Conservation (phyloP, 371 early-diverging fungal species). For the Circinella minor region DNA sequence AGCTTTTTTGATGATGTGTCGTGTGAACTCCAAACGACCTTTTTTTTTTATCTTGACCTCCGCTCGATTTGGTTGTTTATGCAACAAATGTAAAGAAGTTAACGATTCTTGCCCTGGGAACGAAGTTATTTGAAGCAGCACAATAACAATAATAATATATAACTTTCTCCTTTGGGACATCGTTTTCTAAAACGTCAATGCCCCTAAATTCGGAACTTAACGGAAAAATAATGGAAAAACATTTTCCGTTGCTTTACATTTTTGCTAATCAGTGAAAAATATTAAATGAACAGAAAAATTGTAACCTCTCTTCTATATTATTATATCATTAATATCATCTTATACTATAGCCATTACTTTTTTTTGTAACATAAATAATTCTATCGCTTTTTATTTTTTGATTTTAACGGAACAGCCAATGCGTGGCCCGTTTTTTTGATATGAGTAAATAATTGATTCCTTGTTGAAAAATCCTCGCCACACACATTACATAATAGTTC, state of each 20-base stretch:
- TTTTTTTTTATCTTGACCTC: neutral
- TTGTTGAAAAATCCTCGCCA: conserved; percentile 55
- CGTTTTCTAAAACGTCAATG: neutral
- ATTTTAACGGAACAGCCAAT: conserved; percentile 34
- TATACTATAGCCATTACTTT: no score
- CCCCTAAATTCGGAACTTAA: neutral
- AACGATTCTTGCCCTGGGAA: no score
- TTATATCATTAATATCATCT: no score
- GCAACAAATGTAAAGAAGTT: no score
- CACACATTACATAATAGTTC: conserved; percentile 70
- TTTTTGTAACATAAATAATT: neutral
- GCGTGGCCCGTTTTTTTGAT: conserved; percentile 80
- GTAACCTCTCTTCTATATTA: neutral
- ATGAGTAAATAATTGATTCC: conserved; percentile 78
- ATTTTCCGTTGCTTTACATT: neutral
- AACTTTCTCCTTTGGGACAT: neutral
- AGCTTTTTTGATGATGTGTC: neutral
- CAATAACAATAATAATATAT: no score
- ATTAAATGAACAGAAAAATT: neutral
- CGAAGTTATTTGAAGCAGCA: no score
- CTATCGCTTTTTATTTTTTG: conserved; percentile 2
- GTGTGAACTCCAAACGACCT: conserved; percentile 2
- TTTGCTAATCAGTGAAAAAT: conserved; percentile 1
- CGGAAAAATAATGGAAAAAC: conserved; percentile 1
- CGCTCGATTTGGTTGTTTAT: neutral